Conservation (phyloP, 73 alveolate species). For the Durusdinium trenchii region DNA sequence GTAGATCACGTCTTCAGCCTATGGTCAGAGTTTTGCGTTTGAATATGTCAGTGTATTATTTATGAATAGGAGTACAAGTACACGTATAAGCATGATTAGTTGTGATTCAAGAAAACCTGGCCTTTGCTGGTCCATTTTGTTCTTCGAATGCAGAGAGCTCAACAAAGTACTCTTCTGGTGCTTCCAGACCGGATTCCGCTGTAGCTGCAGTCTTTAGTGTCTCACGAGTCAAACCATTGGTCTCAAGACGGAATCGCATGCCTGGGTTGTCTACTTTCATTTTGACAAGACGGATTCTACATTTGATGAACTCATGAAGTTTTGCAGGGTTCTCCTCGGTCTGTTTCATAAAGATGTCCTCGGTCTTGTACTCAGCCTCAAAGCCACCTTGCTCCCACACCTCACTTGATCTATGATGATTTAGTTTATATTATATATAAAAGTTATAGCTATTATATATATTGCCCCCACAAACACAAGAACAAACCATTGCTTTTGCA, state of each 20-base stretch:
- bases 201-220: neutral
- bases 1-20: too few relatives aligned
- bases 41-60: too few relatives aligned
- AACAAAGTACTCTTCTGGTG: neutral
- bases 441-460: neutral
- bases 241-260: neutral
- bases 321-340: neutral
- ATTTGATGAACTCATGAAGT: neutral
- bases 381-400: constrained; percentile 23
- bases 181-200: neutral
- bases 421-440: too few relatives aligned
- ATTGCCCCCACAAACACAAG: neutral
- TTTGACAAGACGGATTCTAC: neutral
- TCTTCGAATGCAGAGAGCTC: neutral
- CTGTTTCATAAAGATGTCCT: neutral
- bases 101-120: neutral
- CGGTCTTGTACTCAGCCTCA: neutral
- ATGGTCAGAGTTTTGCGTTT: too few relatives aligned
- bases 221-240: neutral
- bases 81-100: neutral
- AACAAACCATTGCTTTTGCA: neutral
- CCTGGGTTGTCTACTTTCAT: neutral
- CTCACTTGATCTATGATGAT: neutral
- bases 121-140: neutral
- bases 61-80: neutral